phyloP scores from a whole-genome alignment of 2,329 filamentous ascomycete genomes.

The Colletotrichum viniferum region DNA sequence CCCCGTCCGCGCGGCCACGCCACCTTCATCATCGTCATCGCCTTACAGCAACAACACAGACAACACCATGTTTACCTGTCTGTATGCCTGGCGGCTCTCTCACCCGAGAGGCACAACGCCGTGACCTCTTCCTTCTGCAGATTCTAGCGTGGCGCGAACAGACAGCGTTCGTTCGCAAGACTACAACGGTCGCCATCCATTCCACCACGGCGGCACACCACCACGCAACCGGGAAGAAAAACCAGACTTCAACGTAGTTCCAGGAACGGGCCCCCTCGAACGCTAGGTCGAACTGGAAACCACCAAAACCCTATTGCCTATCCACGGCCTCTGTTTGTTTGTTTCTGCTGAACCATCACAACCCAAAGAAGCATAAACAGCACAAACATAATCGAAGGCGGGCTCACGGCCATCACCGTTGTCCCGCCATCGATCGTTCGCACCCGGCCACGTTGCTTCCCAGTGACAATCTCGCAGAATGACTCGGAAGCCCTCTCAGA shows the following conservation, averaged over 20 bases:
- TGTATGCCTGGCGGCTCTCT: neutral
- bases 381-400: neutral
- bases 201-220: neutral
- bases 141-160: constrained; percentile 13
- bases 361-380: neutral
- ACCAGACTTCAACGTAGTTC: neutral
- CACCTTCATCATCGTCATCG: neutral
- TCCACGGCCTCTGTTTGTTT: neutral
- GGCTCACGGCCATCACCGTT: neutral
- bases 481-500: neutral
- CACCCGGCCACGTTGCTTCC: constrained; percentile 5
- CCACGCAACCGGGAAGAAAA: neutral
- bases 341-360: neutral
- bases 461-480: constrained; percentile 1
- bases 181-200: constrained; percentile 1
- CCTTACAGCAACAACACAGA: neutral
- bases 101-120: neutral
- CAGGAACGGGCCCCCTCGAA: neutral
- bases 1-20: neutral
- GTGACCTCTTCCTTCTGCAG: neutral
- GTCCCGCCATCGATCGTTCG: neutral
- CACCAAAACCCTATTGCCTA: neutral
- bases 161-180: neutral
- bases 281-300: neutral
- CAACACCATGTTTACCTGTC: neutral